Evolutionary conservation across 805 yeast species (phyloP), one percentile per base, ranked within the genome.

Genomic region (Pichia nakasei): DNA sequence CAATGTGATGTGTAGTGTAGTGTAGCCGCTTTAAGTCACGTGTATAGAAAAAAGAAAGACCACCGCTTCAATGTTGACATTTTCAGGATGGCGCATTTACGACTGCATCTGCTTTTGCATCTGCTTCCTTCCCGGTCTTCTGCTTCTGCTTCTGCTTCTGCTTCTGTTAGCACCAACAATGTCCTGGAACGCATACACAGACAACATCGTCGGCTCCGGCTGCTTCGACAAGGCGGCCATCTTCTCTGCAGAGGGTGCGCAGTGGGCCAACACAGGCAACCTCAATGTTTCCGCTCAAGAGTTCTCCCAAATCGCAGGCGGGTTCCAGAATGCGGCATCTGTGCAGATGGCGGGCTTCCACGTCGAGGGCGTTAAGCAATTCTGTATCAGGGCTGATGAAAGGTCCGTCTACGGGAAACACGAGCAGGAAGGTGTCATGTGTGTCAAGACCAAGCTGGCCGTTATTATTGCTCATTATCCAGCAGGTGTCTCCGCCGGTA

Each of bases 401-500:
- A 80, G 97, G 67, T 83, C 95, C 47, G 85, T 93, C 55, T 91
- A 93, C 63, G 97, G 96, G 52, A 91, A 91, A 65, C 79, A 76
- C 44, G 95, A 84, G 41, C 88, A 82, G 48, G 85, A 82, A 56
- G 98, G 98, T 56, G 73, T 91, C 44, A 68, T 93, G 52, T 82
- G 86, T 52, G 97, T 91, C 38, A 85, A 95, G 73, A 88, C 97
- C 44, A 85, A 80, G 60, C 97, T 91, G 67, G 88, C 97, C 26
- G 79, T 93, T 45, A 67, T 93, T 59, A 68, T 93, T 55, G 96
- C 93, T n/a, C 97, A 93, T 65, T 93, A 93, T 62, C 93, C 95
- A 15, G 77, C 85, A 12, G 89, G 89, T 44, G 83, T 85, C 38
- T 91, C 82, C 64, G 86, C 97, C 27, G 96, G 95, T 55, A 96